These are phyloP conservation scores for Amesomyces nigricolor DNA, from an alignment of 2,329 filamentous ascomycete genomes.

Conservation along the genomic window DNA sequence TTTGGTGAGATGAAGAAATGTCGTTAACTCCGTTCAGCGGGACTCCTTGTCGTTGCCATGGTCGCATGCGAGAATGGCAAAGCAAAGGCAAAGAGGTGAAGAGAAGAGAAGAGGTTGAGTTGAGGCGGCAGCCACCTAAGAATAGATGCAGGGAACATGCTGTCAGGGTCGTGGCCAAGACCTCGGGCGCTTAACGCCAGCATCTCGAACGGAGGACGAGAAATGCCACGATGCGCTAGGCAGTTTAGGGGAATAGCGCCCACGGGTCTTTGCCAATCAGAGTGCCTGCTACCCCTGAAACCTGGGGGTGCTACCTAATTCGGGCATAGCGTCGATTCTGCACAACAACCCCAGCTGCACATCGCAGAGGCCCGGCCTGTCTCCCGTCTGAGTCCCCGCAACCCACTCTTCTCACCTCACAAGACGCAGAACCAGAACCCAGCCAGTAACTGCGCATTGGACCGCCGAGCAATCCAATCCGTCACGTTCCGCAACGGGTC, in stretches of 20 bases:
- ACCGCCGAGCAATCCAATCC: not conserved
- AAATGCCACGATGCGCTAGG: conserved; percentile 16
- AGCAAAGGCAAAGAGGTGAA: conserved; percentile 9
- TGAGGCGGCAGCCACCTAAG: conserved; percentile 7
- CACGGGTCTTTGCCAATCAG: conserved; percentile 14
- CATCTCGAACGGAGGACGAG: conserved; percentile 4
- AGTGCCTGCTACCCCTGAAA: not conserved
- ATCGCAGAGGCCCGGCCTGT: not conserved
- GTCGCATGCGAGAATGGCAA: not conserved
- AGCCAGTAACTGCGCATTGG: not conserved
- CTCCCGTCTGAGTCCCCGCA: conserved; percentile 11
- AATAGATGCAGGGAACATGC: conserved; percentile 9
- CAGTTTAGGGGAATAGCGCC: conserved; percentile 11
- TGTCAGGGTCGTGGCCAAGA: conserved; percentile 10
- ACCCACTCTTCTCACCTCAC: conserved; percentile 5
- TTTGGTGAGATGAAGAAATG: not conserved
- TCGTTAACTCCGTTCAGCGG: not conserved
- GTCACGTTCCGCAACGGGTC: not conserved
- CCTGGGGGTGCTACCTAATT: not conserved
- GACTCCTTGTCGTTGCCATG: not conserved
- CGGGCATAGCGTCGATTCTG: conserved; percentile 6
- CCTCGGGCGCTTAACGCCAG: conserved; percentile 21
- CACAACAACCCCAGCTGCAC: conserved; percentile 4
- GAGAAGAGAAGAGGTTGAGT: conserved; percentile 1
- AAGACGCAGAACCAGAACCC: too few relatives aligned